These are phyloP conservation scores for Fusarium fujikuroi DNA, from an alignment of 2,329 filamentous ascomycete genomes.

Conservation along the genomic window DNA sequence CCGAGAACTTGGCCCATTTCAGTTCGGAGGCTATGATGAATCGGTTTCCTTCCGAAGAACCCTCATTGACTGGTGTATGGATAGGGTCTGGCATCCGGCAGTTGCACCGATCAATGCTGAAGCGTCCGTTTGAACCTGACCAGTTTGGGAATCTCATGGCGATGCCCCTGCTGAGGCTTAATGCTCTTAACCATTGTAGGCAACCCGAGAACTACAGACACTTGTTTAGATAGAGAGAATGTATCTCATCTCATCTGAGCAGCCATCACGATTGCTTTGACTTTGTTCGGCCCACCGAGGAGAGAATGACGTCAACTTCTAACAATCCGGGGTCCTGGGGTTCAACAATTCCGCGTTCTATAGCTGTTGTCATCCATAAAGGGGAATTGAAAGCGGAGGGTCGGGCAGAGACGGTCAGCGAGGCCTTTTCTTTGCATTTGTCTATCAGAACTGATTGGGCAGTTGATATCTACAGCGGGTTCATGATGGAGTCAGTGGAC, in stretches of 20 bases:
- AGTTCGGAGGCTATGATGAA: too few species aligned
- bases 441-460: not conserved
- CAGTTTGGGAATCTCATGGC: not conserved
- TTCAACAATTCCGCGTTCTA: not conserved
- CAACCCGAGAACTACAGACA: not conserved
- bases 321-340: constrained; percentile 5
- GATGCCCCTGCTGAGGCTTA: not conserved
- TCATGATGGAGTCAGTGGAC: not conserved
- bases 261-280: constrained; percentile 2
- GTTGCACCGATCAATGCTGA: not conserved
- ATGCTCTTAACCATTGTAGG: constrained; percentile 1
- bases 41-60: not conserved
- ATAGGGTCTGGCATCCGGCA: not conserved
- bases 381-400: constrained; percentile 5
- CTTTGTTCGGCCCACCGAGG: constrained; percentile 28
- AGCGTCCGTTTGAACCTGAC: not conserved
- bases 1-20: not conserved
- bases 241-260: not conserved
- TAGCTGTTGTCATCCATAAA: not conserved
- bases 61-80: not conserved
- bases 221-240: not conserved
- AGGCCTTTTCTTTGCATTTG: not conserved
- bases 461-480: not conserved
- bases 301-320: constrained; percentile 35
- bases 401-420: not conserved